Evolutionary conservation across 768 basidiomycete genomes (phyloP).

Genomic region (Macrolepiota dolichaula): DNA sequence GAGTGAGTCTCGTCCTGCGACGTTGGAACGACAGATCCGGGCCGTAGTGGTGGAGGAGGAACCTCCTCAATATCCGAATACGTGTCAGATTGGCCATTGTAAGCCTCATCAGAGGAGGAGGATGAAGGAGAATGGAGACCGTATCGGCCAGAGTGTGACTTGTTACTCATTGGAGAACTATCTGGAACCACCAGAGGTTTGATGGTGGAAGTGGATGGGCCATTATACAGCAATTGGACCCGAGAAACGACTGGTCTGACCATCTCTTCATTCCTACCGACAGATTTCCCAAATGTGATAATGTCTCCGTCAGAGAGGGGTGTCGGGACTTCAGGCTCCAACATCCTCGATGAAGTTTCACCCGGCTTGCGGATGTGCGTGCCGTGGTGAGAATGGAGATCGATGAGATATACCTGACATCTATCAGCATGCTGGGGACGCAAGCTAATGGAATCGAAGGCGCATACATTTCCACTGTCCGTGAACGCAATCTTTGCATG

Average conservation of each 20-base stretch:
- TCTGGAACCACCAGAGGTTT: slow-evolving; percentile 28
- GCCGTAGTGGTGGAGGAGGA: slow-evolving; percentile 27
- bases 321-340: slow-evolving; percentile 54
- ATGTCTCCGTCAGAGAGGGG: slow-evolving; percentile 64
- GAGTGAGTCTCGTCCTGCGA: slow-evolving; percentile 15
- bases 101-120: slow-evolving; percentile 40
- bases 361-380: slow-evolving; percentile 59
- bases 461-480: slow-evolving; percentile 63
- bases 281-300: slow-evolving; percentile 75
- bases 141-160: slow-evolving; percentile 55
- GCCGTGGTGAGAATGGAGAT: slow-evolving; percentile 74
- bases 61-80: slow-evolving; percentile 59
- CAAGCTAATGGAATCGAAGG: slow-evolving; percentile 10
- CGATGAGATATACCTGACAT: slow-evolving; percentile 65
- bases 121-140: slow-evolving; percentile 51
- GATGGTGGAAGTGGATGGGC: slow-evolving; percentile 17
- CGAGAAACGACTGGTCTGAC: slow-evolving; percentile 64
- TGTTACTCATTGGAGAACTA: slow-evolving; percentile 18
- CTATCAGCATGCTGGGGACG: slow-evolving; percentile 16
- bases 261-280: slow-evolving; percentile 56
- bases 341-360: slow-evolving; percentile 42
- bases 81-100: slow-evolving; percentile 25
- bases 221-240: slow-evolving; percentile 49
- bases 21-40: slow-evolving; percentile 19
- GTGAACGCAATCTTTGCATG: slow-evolving; percentile 78